Base-by-base conservation (phyloP, 371 early-diverging fungal genomes). In the Syncephalis plumigaleata region DNA sequence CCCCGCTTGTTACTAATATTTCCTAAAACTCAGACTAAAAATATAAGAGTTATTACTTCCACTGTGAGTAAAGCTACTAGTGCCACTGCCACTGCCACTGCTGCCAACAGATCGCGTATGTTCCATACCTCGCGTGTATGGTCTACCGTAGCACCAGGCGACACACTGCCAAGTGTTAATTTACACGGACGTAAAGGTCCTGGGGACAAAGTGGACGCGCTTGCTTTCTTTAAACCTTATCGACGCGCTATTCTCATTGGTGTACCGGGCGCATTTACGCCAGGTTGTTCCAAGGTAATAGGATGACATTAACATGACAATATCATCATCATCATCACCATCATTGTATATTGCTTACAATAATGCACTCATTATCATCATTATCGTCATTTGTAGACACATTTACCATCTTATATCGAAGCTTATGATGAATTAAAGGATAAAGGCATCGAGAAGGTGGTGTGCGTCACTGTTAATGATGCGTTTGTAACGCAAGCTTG, bases 401-500 rank as follows among this genome's bases (percentile, higher is more conserved):
- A 84, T 57, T 54, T 82, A 7, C 85, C 85, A 17, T 74, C 75
- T 2, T 84, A 73, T 54, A 50, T 84, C 45, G 63, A 67, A 46
- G 47, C 70, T n/a, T 69, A 61, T n/a, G 61, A 65, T 2, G 59
- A 58, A 2, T 48, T 84, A 13, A 79, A 78, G 48, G 39, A 52
- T 5, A 64, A 74, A 39, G 81, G 81, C 4, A 65, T 84, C 13
- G 81, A 80, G 37, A 51, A 65, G 46, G 57, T 84, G 40, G 75
- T 70, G 16, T 77, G 77, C 49, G 65, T 77, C 17, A 54, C 79
- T 42, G 75, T 77, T 36, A 78, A 82, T 54, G 77, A 79, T 50
- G 75, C 77, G 39, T 81, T 74, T 59, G 81, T 81, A n/a, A 70
- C 76, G 71, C 63, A 64, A 44, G 84, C 77, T 42, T 84, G 81